Conservation (phyloP, 495 filamentous ascomycete species). For the Daldinia loculata region DNA sequence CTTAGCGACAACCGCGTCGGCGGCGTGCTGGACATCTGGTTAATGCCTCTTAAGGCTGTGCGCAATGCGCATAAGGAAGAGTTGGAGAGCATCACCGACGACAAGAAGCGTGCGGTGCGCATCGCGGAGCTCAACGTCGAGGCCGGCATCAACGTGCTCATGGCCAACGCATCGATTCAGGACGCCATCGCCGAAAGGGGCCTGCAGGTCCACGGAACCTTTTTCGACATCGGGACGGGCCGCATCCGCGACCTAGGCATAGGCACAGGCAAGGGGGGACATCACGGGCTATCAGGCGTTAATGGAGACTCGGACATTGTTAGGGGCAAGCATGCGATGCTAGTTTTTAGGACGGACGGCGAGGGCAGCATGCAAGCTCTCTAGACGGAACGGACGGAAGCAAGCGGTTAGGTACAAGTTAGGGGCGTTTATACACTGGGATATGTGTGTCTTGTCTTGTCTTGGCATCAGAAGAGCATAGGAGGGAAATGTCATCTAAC, state of each 20-base stretch:
- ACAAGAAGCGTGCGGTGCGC: conserved; percentile 58
- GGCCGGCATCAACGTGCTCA: conserved; percentile 69
- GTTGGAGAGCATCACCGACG: conserved; percentile 58
- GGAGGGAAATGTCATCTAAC: background rate
- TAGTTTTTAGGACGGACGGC: conserved; percentile 57
- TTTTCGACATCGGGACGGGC: conserved; percentile 73
- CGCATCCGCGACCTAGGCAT: conserved; percentile 65
- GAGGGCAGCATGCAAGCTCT: conserved; percentile 36
- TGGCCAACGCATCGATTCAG: conserved; percentile 67
- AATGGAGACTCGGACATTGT: conserved; percentile 47
- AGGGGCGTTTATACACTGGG: conserved; percentile 5
- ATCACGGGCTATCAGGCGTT: background rate
- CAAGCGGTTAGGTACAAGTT: background rate
- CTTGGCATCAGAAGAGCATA: conserved; percentile 1
- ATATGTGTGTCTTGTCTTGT: background rate
- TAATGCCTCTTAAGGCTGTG: conserved; percentile 73
- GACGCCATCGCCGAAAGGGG: conserved; percentile 74
- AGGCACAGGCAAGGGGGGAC: conserved; percentile 50
- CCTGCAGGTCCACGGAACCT: conserved; percentile 73
- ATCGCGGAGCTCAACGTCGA: conserved; percentile 76
- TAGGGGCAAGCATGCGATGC: conserved; percentile 58
- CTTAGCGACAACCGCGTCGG: conserved; percentile 74
- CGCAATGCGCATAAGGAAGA: conserved; percentile 64
- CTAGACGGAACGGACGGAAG: conserved; percentile 1
- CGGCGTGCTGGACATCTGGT: conserved; percentile 81